A percentile compares a stretch with the other conserved stretches of the same genome.
Conservation (phyloP, 257 asterid genomes). For the Solanum ossicruentum region DNA sequence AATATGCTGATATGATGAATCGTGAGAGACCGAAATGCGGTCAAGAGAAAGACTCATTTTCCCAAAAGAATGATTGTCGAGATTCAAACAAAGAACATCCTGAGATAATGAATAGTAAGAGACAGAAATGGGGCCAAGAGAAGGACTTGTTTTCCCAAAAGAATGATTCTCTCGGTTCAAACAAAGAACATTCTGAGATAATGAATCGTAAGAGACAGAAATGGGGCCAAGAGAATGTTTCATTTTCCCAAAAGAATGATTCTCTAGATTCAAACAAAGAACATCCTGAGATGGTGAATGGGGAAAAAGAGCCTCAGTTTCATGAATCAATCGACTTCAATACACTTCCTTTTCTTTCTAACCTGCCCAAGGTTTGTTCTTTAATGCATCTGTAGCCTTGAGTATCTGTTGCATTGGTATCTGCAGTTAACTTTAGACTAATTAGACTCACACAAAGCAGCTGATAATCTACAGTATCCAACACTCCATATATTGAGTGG, state of each 20-base stretch:
- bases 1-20: constrained; percentile 14
- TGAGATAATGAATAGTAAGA: constrained; percentile 19
- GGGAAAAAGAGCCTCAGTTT: constrained; percentile 20
- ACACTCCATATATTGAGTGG: background rate
- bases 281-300: constrained; percentile 13
- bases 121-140: constrained; percentile 53
- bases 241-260: background rate
- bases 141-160: background rate
- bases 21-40: background rate
- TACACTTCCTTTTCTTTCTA: constrained; percentile 58
- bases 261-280: constrained; percentile 12
- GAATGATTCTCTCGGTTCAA: background rate
- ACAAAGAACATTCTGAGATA: constrained; percentile 19
- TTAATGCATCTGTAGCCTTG: background rate
- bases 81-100: constrained; percentile 15
- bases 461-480: background rate
- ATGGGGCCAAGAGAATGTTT: background rate
- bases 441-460: background rate
- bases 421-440: background rate
- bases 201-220: background rate
- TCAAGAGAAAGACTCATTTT: background rate
- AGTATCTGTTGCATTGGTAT: background rate
- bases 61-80: background rate
- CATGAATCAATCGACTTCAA: constrained; percentile 38
- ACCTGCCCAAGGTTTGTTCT: constrained; percentile 52